Percentiles rank a stretch among this genome's conserved stretches.
Conservation (phyloP, 805 yeast species). For the Barnettozyma sucrosica region DNA sequence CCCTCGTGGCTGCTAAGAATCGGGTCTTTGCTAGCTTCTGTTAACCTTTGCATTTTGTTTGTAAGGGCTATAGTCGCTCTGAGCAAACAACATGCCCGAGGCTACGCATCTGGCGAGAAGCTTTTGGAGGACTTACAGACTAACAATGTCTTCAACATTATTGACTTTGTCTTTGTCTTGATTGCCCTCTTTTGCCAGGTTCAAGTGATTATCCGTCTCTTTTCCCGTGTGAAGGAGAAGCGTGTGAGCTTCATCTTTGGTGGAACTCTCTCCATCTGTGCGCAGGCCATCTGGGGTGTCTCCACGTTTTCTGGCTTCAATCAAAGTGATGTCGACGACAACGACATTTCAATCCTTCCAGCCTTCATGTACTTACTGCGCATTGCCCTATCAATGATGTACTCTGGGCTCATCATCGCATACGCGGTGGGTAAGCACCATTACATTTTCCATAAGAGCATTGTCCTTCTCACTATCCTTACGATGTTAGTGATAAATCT, state of each 20-base stretch:
- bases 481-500: constrained; percentile 50
- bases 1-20: constrained; percentile 47
- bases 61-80: constrained; percentile 42
- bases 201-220: constrained; percentile 62
- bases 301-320: constrained; percentile 41
- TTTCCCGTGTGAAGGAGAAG: constrained; percentile 63
- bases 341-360: constrained; percentile 52
- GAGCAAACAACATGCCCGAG: constrained; percentile 38
- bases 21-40: constrained; percentile 48
- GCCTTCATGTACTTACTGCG: constrained; percentile 71
- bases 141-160: constrained; percentile 41
- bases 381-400: constrained; percentile 64
- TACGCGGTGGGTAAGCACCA: constrained; percentile 46
- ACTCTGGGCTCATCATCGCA: constrained; percentile 56
- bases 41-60: constrained; percentile 47
- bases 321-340: constrained; percentile 18
- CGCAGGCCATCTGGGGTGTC: constrained; percentile 68
- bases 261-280: constrained; percentile 40
- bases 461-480: constrained; percentile 51
- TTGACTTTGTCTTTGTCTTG: constrained; percentile 54
- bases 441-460: constrained; percentile 42
- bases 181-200: constrained; percentile 64
- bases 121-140: constrained; percentile 40
- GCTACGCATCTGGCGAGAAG: constrained; percentile 36
- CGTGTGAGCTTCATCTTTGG: constrained; percentile 58